Evolutionary conservation across 2,329 filamentous ascomycete species (phyloP).

Genomic region (Cercospora nicotianae): DNA sequence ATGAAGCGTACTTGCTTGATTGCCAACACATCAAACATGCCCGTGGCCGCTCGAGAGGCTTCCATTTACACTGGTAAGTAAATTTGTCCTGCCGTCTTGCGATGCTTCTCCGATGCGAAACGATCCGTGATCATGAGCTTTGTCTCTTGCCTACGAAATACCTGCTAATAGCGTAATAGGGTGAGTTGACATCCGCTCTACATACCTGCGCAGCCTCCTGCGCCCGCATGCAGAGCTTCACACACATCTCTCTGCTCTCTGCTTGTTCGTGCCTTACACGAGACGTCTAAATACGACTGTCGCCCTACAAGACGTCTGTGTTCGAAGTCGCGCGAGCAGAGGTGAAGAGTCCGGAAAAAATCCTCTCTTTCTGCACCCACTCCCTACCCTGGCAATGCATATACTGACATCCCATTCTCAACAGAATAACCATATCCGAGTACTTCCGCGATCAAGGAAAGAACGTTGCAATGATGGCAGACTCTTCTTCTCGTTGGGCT

Average conservation of each 20-base stretch:
- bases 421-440: conserved; percentile 78
- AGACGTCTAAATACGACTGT: too few relatives aligned
- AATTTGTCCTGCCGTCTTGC: too few relatives aligned
- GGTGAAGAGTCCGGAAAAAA: neutral
- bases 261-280: too few relatives aligned
- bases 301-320: neutral
- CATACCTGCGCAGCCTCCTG: too few relatives aligned
- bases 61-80: conserved; percentile 84
- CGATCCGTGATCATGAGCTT: neutral
- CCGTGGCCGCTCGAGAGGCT: conserved; percentile 94
- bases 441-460: conserved; percentile 95
- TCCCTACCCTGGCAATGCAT: too few relatives aligned
- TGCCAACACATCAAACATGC: conserved; percentile 99
- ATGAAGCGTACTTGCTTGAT: conserved; percentile 99
- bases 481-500: conserved; percentile 96
- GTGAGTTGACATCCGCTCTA: neutral
- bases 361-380: too few relatives aligned
- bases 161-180: too few relatives aligned
- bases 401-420: neutral
- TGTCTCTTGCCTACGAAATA: too few relatives aligned
- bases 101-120: neutral
- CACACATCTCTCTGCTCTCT: neutral
- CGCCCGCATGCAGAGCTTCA: too few relatives aligned
- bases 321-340: neutral
- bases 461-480: conserved; percentile 99